Base-by-base conservation (phyloP, 1,139 yeast species). In the Scheffersomyces titani region DNA sequence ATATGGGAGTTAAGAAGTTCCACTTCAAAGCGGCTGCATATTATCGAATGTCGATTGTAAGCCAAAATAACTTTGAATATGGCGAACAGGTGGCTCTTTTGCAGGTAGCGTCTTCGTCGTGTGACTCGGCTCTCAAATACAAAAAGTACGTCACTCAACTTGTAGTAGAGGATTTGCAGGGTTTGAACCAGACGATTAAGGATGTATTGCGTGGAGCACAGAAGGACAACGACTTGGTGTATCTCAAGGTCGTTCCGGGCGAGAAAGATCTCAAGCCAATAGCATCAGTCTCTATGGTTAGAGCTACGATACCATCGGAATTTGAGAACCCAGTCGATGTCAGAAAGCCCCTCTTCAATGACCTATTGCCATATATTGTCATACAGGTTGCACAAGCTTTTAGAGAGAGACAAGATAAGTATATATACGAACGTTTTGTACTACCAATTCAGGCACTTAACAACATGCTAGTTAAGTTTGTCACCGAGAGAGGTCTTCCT, bases 201-300 rank as follows among this genome's bases (percentile, higher is more conserved):
- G 77, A 77, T 0, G 76, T 81, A 1, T 69, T 88, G n/a, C 71
- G 75, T 18, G 75, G 82, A 1, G 85, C 93, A 0, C 92, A 89
- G 62, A 82, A 86, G 63, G 97, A 92, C 62, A 92, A 92, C 67
- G 94, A 91, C 65, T 76, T 92, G 64, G 86, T 92, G 5, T 91
- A 91, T 70, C 71, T 90, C 51, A 87, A 89, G 60, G 72, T 77
- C 0, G 86, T 92, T 0, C 96, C 97, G 0, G 66, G 66, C 0
- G 70, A 68, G 3, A 61, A 70, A 0, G 76, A 78, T 1, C 65
- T 87, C 5, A 75, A 85, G 0, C 67, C 75, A 0, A 74, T 88
- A 4, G 68, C 74, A 0, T 81, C 84, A 0, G 87, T 85, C 0
- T 70, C 82, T 6, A 84, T 89, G 80, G 91, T 88, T 0, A 83